A percentile compares a stretch with the other conserved stretches of the same genome.
Conservation (phyloP, 1,284 basidiomycete species). For the Cutaneotrichosporon sp. region DNA sequence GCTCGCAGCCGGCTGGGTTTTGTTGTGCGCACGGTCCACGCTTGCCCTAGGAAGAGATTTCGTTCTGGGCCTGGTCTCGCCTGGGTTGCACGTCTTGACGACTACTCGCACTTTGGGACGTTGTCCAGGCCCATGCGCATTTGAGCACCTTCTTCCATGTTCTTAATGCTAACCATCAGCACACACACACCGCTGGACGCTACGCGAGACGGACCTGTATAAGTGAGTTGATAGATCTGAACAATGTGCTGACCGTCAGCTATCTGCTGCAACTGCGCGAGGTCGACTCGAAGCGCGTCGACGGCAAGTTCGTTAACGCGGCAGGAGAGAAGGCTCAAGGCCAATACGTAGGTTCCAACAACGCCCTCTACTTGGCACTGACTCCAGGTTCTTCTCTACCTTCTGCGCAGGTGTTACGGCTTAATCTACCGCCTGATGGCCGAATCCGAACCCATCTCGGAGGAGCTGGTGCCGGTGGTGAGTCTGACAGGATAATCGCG, state of each 20-base stretch:
- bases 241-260: constrained; percentile 38
- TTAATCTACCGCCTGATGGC: constrained; percentile 91
- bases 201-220: constrained; percentile 93
- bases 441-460: constrained; percentile 98
- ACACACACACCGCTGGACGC: constrained; percentile 93
- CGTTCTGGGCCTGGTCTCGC: not conserved
- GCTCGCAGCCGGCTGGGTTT: not conserved
- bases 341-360: constrained; percentile 36
- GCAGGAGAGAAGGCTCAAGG: constrained; percentile 71
- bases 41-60: not conserved
- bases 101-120: not conserved
- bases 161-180: constrained; percentile 54
- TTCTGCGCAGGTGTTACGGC: constrained; percentile 92
- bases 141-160: not conserved
- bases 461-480: constrained; percentile 95
- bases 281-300: constrained; percentile 93
- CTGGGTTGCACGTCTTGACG: not conserved
- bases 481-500: constrained; percentile 41
- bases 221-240: constrained; percentile 55
- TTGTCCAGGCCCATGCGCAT: not conserved
- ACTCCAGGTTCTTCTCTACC: constrained; percentile 79
- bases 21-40: not conserved
- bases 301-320: constrained; percentile 94
- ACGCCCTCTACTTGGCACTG: constrained; percentile 1
- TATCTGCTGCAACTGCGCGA: constrained; percentile 93